Conservation (phyloP, 495 filamentous ascomycete species). For the Neurospora sp. region DNA sequence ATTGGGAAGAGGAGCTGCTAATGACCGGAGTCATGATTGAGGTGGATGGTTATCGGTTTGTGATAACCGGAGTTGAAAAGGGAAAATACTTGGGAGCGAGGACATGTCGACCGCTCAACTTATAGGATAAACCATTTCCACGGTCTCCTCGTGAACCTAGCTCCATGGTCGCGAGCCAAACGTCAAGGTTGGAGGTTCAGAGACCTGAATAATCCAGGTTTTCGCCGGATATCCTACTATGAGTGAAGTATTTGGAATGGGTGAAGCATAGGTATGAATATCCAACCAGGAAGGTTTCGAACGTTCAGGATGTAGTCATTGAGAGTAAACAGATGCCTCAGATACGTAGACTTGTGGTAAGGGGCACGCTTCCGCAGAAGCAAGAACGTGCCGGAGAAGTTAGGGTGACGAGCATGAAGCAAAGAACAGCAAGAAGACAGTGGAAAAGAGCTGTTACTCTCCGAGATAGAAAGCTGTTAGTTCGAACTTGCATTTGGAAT, state of each 20-base stretch:
- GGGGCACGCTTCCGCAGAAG: background rate
- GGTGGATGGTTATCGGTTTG: background rate
- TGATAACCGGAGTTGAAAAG: background rate
- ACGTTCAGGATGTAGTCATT: background rate
- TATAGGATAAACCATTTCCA: background rate
- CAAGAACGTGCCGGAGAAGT: background rate
- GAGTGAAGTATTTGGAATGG: background rate
- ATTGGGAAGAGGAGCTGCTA: background rate
- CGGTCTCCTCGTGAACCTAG: background rate
- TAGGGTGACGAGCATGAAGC: background rate
- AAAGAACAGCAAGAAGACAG: background rate
- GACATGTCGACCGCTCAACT: background rate
- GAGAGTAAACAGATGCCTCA: background rate
- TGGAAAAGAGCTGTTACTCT: too few relatives aligned
- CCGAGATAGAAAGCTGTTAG: background rate
- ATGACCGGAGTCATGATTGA: background rate
- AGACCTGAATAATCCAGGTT: background rate
- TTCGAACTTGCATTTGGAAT: background rate
- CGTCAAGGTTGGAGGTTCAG: background rate
- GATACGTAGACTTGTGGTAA: background rate
- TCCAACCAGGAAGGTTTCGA: background rate
- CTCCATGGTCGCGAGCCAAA: background rate
- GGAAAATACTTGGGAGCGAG: background rate
- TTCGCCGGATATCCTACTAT: background rate
- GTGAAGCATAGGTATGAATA: background rate